These are phyloP conservation scores for Leccinum subtestaceum DNA, from an alignment of 768 basidiomycete species.

Conservation along the genomic window DNA sequence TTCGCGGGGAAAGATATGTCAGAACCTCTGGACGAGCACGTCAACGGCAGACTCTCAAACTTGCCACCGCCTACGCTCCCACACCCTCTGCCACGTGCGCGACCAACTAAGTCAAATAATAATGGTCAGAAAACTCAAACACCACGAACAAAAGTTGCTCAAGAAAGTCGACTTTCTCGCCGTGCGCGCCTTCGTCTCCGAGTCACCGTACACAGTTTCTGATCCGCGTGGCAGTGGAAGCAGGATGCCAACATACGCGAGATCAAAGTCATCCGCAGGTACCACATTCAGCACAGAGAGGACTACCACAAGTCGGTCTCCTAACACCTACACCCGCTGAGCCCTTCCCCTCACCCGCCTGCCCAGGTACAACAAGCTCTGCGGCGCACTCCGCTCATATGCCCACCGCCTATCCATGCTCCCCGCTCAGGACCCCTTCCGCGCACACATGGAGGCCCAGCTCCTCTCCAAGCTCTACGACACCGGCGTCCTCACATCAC, in stretches of 20 bases:
- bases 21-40: constrained; percentile 25
- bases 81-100: constrained; percentile 34
- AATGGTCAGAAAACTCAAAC: constrained; percentile 92
- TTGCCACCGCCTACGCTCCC: constrained; percentile 22
- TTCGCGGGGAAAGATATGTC: constrained; percentile 27
- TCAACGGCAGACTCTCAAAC: constrained; percentile 30
- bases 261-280: constrained; percentile 90
- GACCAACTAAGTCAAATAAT: not conserved
- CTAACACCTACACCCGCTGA: not conserved
- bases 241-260: constrained; percentile 90
- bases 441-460: constrained; percentile 78
- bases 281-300: constrained; percentile 92
- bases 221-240: constrained; percentile 70
- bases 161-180: constrained; percentile 97
- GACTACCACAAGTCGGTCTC: constrained; percentile 83
- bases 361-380: constrained; percentile 88
- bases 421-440: constrained; percentile 86
- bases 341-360: not conserved
- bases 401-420: constrained; percentile 86
- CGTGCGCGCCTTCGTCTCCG: constrained; percentile 44
- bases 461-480: constrained; percentile 95
- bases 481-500: constrained; percentile 85
- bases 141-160: constrained; percentile 92
- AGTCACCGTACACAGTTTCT: not conserved
- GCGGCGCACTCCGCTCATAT: constrained; percentile 79